A percentile compares a stretch with the other conserved stretches of the same genome.
Evolutionary conservation across 257 asterid genomes (phyloP).

Genomic region (Salvia rosmarinus): DNA sequence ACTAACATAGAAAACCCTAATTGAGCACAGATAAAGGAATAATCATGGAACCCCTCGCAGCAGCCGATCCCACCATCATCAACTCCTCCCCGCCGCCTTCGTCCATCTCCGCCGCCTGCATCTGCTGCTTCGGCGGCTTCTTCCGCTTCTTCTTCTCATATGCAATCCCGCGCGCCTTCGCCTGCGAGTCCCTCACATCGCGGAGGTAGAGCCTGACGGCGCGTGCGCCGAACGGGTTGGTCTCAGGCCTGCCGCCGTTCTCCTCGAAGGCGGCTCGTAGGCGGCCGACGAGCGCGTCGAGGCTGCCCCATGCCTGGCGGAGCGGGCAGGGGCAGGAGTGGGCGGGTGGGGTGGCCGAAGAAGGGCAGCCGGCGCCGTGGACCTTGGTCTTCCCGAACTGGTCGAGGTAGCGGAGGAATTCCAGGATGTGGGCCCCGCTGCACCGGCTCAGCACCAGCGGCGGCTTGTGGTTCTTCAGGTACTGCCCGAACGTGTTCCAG

Average conservation of each 20-base stretch:
- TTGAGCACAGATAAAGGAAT: constrained; percentile 42
- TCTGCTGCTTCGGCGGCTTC: constrained; percentile 38
- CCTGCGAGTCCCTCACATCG: constrained; percentile 66
- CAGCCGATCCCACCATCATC: constrained; percentile 41
- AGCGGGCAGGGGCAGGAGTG: constrained; percentile 60
- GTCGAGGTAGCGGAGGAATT: no score
- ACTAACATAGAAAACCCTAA: constrained; percentile 23
- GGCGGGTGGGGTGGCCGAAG: constrained; percentile 59
- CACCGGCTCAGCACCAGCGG: constrained; percentile 60
- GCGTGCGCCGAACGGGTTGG: constrained; percentile 63
- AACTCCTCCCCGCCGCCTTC: constrained; percentile 19
- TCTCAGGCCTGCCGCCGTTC: constrained; percentile 60
- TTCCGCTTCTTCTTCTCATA: constrained; percentile 65
- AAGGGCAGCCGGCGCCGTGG: constrained; percentile 47
- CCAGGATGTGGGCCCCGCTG: constrained; percentile 65
- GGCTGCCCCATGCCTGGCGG: constrained; percentile 68
- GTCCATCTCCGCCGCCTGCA: constrained; percentile 16
- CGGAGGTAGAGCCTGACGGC: constrained; percentile 59
- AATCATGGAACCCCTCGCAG: constrained; percentile 32
- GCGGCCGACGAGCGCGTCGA: constrained; percentile 66
- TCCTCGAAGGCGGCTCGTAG: constrained; percentile 70
- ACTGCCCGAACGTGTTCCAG: constrained; percentile 67
- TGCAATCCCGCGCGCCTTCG: constrained; percentile 60
- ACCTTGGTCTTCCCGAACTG: constrained; percentile 44
- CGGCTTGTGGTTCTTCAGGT: constrained; percentile 65